Base-by-base conservation (phyloP, 129 eudicot species). In the Rutidosis leptorrhynchoides region DNA sequence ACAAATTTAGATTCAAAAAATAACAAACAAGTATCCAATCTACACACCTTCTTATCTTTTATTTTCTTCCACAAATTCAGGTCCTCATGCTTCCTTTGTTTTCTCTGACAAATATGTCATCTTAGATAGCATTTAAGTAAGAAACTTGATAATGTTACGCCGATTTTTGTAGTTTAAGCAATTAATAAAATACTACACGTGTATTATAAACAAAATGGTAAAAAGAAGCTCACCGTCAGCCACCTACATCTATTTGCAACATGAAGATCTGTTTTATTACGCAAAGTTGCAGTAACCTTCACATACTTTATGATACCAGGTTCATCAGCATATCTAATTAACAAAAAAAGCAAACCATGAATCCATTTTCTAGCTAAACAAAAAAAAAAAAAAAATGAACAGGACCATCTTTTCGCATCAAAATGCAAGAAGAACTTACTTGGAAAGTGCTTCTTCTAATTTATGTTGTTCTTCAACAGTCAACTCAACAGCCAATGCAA, bases 191-290 rank as follows among this genome's bases (percentile, higher is more conserved):
- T 35, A 35, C 43, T 15, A 15, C 19, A 17, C 24, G 2, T 49
- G 23, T 16, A 20, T 49, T 10, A 17, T 49, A 49, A n/a, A 49
- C 22, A 21, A 21, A 55, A 25, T 12, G 19, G 11, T 58, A n/a
- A 67, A 25, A 52, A 58, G 70, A 54, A 62, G 80, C 95, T 90
- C 80, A 90, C 97, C 88, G 76, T 74, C 94, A 90, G 72, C 97
- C 97, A 90, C 58, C 84, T 74, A 82, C 95, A 87, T 70, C 97
- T 82, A 59, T 87, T 77, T 56, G 97, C 96, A 77, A 90, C 97
- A 81, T 90, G 94, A 35, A 96, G 93, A 21, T 87, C 96, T 67
- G 96, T 90, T 82, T 90, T 90, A 67, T 87, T 88, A 62, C 81
- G 85, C 79, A 90, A 79, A 22, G 81, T 61, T 29, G 96, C 87